phyloP scores from a whole-genome alignment of 1,284 basidiomycete species.

The Irpex rosettiformis region DNA sequence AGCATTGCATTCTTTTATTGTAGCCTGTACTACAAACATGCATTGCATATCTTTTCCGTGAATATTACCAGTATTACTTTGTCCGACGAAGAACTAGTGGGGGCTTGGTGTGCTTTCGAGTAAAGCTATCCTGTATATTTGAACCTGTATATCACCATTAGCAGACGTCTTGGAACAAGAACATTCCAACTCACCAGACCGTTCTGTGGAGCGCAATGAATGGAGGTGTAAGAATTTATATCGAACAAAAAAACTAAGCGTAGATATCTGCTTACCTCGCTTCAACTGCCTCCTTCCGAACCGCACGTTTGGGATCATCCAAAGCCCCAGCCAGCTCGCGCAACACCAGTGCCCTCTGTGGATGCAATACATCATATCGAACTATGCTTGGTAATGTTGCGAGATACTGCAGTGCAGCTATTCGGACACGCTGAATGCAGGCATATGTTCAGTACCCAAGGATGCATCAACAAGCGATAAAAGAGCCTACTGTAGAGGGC shows the following conservation, averaged over 20 bases:
- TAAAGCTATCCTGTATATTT: slow-evolving; percentile 13
- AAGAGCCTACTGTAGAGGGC: slow-evolving; percentile 49
- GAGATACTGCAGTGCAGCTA: slow-evolving; percentile 74
- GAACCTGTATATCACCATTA: slow-evolving; percentile 4
- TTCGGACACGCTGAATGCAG: slow-evolving; percentile 59
- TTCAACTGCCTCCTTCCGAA: slow-evolving; percentile 85
- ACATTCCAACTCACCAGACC: not conserved
- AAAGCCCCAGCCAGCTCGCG: slow-evolving; percentile 70
- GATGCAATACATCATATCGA: slow-evolving; percentile 77
- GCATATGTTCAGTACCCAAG: slow-evolving; percentile 2
- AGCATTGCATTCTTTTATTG: too few relatives aligned
- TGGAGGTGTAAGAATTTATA: not conserved
- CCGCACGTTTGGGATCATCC: slow-evolving; percentile 81
- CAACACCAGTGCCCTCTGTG: slow-evolving; percentile 69
- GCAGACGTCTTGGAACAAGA: not conserved
- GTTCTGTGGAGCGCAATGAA: not conserved
- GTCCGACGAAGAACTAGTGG: too few relatives aligned
- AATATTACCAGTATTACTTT: too few relatives aligned
- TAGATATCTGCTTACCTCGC: slow-evolving; percentile 48
- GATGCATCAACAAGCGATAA: not conserved
- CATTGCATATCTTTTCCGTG: too few relatives aligned
- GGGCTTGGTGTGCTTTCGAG: too few relatives aligned
- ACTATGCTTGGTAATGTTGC: slow-evolving; percentile 70
- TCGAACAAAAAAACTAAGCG: not conserved
- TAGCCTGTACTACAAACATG: too few relatives aligned